Evolutionary conservation across 2,329 filamentous ascomycete genomes (phyloP), one percentile per base, ranked within the genome.

Genomic region (Allantophomopsis lycopodina): DNA sequence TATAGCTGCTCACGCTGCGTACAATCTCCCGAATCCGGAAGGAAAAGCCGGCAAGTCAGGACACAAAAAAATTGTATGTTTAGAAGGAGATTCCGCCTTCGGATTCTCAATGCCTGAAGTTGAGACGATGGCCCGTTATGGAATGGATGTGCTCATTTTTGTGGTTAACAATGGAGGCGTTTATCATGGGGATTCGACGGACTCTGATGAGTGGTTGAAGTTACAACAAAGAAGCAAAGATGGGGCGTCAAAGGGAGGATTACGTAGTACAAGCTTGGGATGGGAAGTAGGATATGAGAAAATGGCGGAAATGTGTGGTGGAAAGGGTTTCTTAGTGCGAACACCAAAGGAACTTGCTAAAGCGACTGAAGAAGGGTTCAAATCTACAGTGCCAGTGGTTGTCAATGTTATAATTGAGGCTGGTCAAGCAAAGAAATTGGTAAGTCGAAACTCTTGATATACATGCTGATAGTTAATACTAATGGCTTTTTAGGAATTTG

Each of bases 341-440:
- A 69, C 62, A 12, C 61, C 68, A n/a, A 59, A 66, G 35, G 69
- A 73, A 48, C 51, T 76, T 42, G 59, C 58, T 42, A 55, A 49
- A 39, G 70, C 69, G n/a, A 68, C 68, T 7, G 54, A 62, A 41
- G 60, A 64, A 40, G 71, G 69, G 0, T 75, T 66, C 46, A 51
- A 58, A 42, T 60, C 62, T 8, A 60, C 54, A 23, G 63, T 60
- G 11, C 66, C 69, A 0, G 66, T 65, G 1, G 57, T 75, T 7
- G 60, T 75, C 1, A 75, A 75, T 58, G 60, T 75, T 2, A 61
- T 73, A 34, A 66, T 75, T 43, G 68, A 73, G 48, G 62, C 66
- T 21, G 66, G 66, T 0, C 58, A 61, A 42, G 61, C 60, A 37
- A 61, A 63, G 51, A 61, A 61, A 42, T 40, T 55, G 42, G 53